A percentile compares a stretch with the other conserved stretches of the same genome.
Conservation (phyloP, 371 early-diverging fungal species). For the Phascolomyces articulosus region DNA sequence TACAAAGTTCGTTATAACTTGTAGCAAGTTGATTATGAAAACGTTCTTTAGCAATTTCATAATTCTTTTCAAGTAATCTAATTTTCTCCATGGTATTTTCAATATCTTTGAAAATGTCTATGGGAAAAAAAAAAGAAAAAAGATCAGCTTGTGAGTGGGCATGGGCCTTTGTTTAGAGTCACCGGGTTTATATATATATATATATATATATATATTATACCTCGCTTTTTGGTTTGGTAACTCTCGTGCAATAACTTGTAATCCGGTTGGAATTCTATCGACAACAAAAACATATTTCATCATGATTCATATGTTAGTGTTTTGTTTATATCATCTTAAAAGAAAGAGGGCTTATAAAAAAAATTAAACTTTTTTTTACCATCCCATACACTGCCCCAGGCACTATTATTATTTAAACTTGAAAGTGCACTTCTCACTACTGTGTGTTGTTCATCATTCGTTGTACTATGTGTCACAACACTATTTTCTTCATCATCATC, state of each 20-base stretch:
- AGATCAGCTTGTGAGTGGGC: neutral
- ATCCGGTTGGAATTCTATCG: conserved; percentile 32
- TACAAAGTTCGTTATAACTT: conserved; percentile 30
- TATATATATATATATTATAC: conserved; percentile 2
- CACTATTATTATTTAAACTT: conserved; percentile 7
- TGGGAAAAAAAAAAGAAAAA: conserved; percentile 2
- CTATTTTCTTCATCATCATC: conserved; percentile 9
- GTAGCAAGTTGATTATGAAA: conserved; percentile 27
- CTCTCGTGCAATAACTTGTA: conserved; percentile 34
- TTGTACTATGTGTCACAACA: neutral
- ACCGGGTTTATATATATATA: neutral
- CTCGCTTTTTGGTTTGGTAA: conserved; percentile 25
- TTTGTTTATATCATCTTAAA: neutral
- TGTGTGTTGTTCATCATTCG: neutral
- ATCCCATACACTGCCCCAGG: conserved; percentile 13
- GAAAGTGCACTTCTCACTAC: conserved; percentile 4
- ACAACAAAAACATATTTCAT: neutral
- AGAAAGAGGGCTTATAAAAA: neutral
- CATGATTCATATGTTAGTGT: neutral
- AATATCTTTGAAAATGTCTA: conserved; percentile 35
- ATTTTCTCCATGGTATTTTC: conserved; percentile 27
- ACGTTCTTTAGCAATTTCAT: conserved; percentile 23
- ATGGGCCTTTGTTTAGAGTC: conserved; percentile 6
- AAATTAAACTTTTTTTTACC: conserved; percentile 8
- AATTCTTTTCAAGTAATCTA: conserved; percentile 26